These are phyloP conservation scores for Fusarium lyarnte DNA, from an alignment of 2,329 filamentous ascomycete genomes.

Conservation along the genomic window DNA sequence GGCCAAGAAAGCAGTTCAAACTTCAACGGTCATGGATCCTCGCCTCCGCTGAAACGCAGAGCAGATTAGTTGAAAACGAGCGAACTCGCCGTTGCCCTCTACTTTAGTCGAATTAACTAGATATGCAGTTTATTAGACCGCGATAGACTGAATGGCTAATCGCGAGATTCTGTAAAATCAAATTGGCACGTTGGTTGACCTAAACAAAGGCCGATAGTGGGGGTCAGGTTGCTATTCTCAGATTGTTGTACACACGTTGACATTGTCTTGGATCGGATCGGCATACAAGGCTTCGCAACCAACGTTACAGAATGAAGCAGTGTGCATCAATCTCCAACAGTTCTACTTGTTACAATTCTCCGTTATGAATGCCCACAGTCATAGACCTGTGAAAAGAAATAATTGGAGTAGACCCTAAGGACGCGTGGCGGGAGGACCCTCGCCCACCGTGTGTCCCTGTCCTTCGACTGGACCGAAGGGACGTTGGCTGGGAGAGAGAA, in stretches of 20 bases:
- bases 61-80: constrained; percentile 8
- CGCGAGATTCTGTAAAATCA: background rate
- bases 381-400: constrained; percentile 2
- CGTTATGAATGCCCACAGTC: constrained; percentile 5
- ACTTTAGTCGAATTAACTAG: constrained; percentile 32
- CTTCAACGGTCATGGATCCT: background rate
- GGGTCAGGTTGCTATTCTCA: constrained; percentile 15
- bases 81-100: constrained; percentile 25
- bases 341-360: constrained; percentile 10
- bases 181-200: background rate
- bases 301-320: constrained; percentile 24
- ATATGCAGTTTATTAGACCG: background rate
- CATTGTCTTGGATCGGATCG: constrained; percentile 4
- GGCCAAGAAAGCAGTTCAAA: constrained; percentile 6
- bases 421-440: constrained; percentile 42
- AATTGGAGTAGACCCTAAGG: constrained; percentile 27
- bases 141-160: constrained; percentile 8
- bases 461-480: constrained; percentile 14
- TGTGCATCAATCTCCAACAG: constrained; percentile 11
- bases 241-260: background rate
- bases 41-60: background rate
- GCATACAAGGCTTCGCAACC: constrained; percentile 14
- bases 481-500: constrained; percentile 11
- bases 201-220: constrained; percentile 15
- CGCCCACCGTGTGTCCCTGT: constrained; percentile 4